Conservation (phyloP, 305 asterid species). For the Fraxinus baroniana region DNA sequence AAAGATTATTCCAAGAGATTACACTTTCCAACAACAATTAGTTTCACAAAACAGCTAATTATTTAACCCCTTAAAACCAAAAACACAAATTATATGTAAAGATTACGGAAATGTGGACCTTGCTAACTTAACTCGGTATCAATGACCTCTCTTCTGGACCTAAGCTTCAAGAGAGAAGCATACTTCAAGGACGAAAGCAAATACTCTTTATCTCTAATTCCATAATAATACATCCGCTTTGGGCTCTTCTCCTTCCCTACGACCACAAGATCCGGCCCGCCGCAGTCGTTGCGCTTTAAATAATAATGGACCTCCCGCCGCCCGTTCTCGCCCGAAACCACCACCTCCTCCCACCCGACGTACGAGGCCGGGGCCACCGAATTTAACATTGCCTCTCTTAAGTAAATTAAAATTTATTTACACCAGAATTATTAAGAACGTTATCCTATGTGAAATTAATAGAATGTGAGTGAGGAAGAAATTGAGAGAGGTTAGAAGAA, state of each 20-base stretch:
- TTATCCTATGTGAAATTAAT: not conserved
- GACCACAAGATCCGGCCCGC: constrained; percentile 57
- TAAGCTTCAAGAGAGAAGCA: constrained; percentile 46
- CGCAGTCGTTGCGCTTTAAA: constrained; percentile 52
- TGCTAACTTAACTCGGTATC: no score
- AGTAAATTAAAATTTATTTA: not conserved
- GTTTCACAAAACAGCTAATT: not conserved
- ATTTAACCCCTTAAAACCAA: not conserved
- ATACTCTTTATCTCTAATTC: constrained; percentile 24
- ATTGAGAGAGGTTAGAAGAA: constrained; percentile 17
- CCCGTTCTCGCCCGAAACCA: constrained; percentile 49
- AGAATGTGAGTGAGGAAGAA: constrained; percentile 13
- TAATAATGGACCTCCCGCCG: constrained; percentile 61
- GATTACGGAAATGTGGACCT: not conserved
- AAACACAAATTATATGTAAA: not conserved
- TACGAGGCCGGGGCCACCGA: constrained; percentile 32
- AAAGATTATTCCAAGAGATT: not conserved
- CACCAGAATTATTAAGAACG: not conserved
- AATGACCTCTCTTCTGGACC: constrained; percentile 65
- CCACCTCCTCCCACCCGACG: constrained; percentile 62
- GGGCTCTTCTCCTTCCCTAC: constrained; percentile 66
- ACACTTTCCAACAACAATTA: not conserved
- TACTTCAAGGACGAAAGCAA: constrained; percentile 31
- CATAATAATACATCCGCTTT: constrained; percentile 49
- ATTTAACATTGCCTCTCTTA: constrained; percentile 34